Evolutionary conservation across 164 flowering plant species (phyloP).

Genomic region (Houttuynia cordata): DNA sequence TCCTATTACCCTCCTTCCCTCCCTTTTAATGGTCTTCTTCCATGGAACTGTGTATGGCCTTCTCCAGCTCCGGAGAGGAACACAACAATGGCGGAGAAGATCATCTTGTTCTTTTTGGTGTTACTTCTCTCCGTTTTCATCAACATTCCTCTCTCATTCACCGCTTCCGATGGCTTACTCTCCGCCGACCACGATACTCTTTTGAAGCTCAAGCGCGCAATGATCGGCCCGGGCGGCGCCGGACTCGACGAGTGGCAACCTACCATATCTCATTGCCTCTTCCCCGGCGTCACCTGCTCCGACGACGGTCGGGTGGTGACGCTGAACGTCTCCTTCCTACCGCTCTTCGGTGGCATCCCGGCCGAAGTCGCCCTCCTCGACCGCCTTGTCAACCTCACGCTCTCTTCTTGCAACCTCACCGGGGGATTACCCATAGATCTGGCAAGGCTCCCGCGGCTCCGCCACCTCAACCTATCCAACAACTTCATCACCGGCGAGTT

Average conservation of each 20-base stretch:
- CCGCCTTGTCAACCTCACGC: slow-evolving; percentile 44
- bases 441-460: slow-evolving; percentile 35
- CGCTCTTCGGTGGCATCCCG: slow-evolving; percentile 37
- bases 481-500: slow-evolving; percentile 41
- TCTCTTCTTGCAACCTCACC: slow-evolving; percentile 42
- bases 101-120: too few relatives aligned
- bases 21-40: too few relatives aligned
- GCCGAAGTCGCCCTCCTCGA: slow-evolving; percentile 56
- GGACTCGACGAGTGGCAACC: slow-evolving; percentile 54
- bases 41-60: too few relatives aligned
- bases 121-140: background rate
- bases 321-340: slow-evolving; percentile 38
- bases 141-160: background rate
- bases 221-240: slow-evolving; percentile 26
- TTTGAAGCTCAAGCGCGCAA: slow-evolving; percentile 39
- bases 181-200: slow-evolving; percentile 35
- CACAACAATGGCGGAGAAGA: too few relatives aligned
- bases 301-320: slow-evolving; percentile 35
- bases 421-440: slow-evolving; percentile 51
- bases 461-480: slow-evolving; percentile 46
- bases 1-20: background rate
- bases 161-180: background rate
- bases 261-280: slow-evolving; percentile 44
- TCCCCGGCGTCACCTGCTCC: slow-evolving; percentile 68
- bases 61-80: too few relatives aligned